These are phyloP conservation scores for Westerdykella sp. DNA, from an alignment of 2,329 filamentous ascomycete species.

Conservation along the genomic window DNA sequence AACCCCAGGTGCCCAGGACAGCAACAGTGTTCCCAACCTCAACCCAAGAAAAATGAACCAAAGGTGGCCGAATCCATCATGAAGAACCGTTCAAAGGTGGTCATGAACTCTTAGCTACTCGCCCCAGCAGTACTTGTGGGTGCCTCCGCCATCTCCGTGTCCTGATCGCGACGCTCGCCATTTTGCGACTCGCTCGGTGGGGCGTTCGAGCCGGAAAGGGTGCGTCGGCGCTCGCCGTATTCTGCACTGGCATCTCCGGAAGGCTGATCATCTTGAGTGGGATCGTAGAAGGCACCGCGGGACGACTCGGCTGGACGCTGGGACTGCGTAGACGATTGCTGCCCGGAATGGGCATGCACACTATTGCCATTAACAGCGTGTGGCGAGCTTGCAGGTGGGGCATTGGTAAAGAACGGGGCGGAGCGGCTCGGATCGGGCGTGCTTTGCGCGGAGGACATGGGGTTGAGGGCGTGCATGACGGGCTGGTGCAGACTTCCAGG, in stretches of 20 bases:
- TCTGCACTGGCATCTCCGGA: constrained; percentile 17
- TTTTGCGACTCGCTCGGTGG: constrained; percentile 20
- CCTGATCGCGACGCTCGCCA: constrained; percentile 22
- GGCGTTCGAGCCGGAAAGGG: constrained; percentile 25
- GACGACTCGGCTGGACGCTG: constrained; percentile 10
- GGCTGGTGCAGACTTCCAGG: constrained; percentile 14
- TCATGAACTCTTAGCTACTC: too few relatives aligned
- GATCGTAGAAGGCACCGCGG: constrained; percentile 27
- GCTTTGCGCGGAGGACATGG: constrained; percentile 34
- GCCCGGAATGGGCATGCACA: constrained; percentile 5
- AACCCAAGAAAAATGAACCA: too few relatives aligned
- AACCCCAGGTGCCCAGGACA: too few relatives aligned
- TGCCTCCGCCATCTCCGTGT: constrained; percentile 38
- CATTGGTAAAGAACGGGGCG: constrained; percentile 27
- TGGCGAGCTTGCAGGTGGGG: constrained; percentile 22
- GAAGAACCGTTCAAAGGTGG: too few relatives aligned
- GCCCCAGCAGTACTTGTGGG: neutral
- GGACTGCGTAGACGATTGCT: constrained; percentile 22
- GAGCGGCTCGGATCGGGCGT: constrained; percentile 33
- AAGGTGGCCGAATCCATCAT: too few relatives aligned
- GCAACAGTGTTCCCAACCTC: too few relatives aligned
- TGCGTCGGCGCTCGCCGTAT: constrained; percentile 15
- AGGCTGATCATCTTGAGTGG: constrained; percentile 28
- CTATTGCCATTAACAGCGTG: constrained; percentile 28
- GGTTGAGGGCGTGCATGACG: constrained; percentile 20